A percentile compares a stretch with the other conserved stretches of the same genome.
Conservation (phyloP, 2,329 filamentous ascomycete genomes). For the Aspergillus terreus region DNA sequence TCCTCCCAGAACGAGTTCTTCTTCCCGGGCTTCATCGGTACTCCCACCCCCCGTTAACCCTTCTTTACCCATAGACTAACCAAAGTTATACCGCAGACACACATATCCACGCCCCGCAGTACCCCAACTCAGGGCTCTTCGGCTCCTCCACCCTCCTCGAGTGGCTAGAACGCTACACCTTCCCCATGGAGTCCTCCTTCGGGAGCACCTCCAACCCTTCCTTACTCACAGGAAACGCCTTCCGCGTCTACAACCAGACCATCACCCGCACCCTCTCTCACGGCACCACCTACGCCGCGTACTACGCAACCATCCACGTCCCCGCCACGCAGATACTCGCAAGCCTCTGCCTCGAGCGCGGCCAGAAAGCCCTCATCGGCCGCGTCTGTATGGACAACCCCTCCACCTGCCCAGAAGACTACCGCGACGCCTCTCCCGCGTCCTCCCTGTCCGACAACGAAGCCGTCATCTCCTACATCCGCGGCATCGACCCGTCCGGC, state of each 20-base stretch:
- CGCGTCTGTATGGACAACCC: constrained; percentile 88
- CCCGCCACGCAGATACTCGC: constrained; percentile 86
- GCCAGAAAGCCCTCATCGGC: constrained; percentile 87
- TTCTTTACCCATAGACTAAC: neutral
- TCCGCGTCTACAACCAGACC: constrained; percentile 68
- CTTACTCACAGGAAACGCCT: constrained; percentile 23
- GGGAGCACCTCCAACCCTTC: constrained; percentile 26
- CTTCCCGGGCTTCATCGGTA: constrained; percentile 48
- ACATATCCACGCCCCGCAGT: constrained; percentile 92
- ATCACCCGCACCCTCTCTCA: constrained; percentile 78
- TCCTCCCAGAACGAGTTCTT: constrained; percentile 42
- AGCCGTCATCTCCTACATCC: constrained; percentile 63
- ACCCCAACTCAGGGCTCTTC: constrained; percentile 90
- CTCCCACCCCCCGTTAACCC: neutral
- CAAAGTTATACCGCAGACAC: constrained; percentile 60
- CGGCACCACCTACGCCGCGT: constrained; percentile 91
- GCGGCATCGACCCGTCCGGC: constrained; percentile 60
- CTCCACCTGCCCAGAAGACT: constrained; percentile 66
- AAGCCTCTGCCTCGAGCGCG: constrained; percentile 70
- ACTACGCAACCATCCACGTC: constrained; percentile 88
- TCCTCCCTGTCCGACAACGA: constrained; percentile 55
- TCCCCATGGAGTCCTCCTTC: constrained; percentile 82
- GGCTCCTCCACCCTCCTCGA: constrained; percentile 88
- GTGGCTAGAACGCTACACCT: constrained; percentile 93
- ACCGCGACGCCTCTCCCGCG: constrained; percentile 67